Evolutionary conservation across 164 flowering plant genomes (phyloP).

Genomic region (Stephania japonica): DNA sequence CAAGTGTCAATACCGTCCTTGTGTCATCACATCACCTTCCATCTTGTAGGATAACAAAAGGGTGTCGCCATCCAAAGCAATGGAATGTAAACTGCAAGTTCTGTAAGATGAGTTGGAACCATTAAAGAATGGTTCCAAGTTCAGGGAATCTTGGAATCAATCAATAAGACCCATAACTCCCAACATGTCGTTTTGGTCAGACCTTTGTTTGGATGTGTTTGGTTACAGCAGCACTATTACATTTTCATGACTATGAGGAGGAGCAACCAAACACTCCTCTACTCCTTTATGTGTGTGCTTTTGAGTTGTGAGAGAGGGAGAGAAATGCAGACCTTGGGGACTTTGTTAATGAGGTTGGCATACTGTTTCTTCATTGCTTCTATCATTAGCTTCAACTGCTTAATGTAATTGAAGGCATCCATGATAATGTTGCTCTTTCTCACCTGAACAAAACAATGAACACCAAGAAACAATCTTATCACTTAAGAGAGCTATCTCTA

Average conservation of each 20-base stretch:
- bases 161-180: neutral
- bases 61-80: neutral
- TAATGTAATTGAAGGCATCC: slow-evolving; percentile 38
- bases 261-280: neutral
- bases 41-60: neutral
- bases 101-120: neutral
- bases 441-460: slow-evolving; percentile 21
- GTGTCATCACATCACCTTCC: neutral
- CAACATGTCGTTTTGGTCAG: neutral
- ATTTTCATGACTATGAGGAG: neutral
- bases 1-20: neutral
- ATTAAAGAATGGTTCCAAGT: neutral
- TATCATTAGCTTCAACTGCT: slow-evolving; percentile 31
- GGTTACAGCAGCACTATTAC: no score
- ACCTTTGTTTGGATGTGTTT: neutral
- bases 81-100: neutral
- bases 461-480: neutral
- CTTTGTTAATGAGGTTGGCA: slow-evolving; percentile 13
- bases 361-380: slow-evolving; percentile 36
- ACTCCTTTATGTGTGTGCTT: neutral
- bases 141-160: neutral
- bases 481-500: neutral
- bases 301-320: slow-evolving; percentile 7
- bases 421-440: slow-evolving; percentile 28
- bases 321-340: slow-evolving; percentile 11